Base-by-base conservation (phyloP, 139 green algal genomes). In the Micractinium sp. region DNA sequence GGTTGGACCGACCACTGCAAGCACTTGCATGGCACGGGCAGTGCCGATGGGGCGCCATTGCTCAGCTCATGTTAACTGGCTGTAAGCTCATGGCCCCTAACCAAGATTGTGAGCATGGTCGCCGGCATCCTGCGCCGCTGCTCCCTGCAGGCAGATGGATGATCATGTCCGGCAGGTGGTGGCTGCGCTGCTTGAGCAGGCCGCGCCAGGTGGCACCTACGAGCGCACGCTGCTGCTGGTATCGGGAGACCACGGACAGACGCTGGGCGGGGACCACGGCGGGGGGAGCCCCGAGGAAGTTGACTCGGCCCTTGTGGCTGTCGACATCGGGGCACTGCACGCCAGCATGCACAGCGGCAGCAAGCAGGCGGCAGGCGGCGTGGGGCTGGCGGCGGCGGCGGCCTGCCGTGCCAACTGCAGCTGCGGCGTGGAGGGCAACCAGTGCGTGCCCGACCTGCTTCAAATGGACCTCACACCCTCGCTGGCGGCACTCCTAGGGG, bases 181-280 rank as follows among this genome's bases (percentile, higher is more conserved):
- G 90, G 93, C 92, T 35, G 56, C 36, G 76, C 87, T 97, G 85
- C 56, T 89, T 35, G 71, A 77, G 12, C 47, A 71, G 27, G 93
- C 94, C 0, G 91, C 87, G 0, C 92, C 92, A 5, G 93, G 90
- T 0, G 91, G 89, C 36, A 36, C 88, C 36, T 90, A 96, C 88
- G 87, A 94, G 38, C 87, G 93, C 87, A 96, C 97, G 18, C 90
- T 99, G 90, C 90, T 99, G 87, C 84, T 99, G 20, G 94, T 99
- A n/a, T 90, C 97, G 35, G 96, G 98, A 1, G 98, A 99, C 91
- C 98, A 99, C 85, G 98, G 95, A 18, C 96, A 98, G 90, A 99
- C 97, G 0, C 87, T 97, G 22, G 80, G 84, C 0, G 97, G 97
- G 1, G 98, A 99, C 86, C 97, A 99, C 87, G 98, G 98, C 4